phyloP scores from a whole-genome alignment of 352 stramenopile genomes.

The Pythium apleroticum region DNA sequence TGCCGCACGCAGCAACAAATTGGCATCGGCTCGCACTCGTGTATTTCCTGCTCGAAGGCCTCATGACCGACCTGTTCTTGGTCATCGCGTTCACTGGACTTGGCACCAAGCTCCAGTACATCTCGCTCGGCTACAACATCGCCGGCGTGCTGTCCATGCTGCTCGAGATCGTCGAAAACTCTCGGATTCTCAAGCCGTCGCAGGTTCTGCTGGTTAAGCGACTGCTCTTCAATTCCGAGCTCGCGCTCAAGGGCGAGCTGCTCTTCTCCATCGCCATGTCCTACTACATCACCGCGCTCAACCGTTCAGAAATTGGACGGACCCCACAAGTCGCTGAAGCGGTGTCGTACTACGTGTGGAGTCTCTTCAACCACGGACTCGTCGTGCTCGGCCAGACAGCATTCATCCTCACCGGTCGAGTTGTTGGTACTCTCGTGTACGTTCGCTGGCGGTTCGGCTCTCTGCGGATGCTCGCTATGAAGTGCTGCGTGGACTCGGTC shows the following conservation, averaged over 20 bases:
- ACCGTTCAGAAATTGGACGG: background rate
- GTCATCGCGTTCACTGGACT: background rate
- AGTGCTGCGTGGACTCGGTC: background rate
- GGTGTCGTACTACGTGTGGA: background rate
- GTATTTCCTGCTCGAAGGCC: background rate
- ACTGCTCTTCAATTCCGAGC: background rate
- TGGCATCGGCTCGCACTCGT: background rate
- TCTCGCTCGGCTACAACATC: background rate
- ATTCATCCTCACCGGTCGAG: background rate
- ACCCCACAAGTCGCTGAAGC: background rate
- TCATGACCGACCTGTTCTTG: background rate
- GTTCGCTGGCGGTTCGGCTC: background rate
- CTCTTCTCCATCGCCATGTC: background rate
- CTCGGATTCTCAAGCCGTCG: background rate
- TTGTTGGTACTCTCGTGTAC: background rate
- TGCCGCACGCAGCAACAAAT: background rate
- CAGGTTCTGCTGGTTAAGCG: background rate
- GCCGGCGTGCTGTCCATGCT: background rate
- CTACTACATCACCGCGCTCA: background rate
- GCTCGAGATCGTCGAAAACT: background rate
- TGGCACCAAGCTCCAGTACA: background rate
- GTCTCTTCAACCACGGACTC: background rate
- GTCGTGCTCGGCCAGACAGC: background rate
- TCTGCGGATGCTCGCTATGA: background rate
- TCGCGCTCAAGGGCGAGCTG: background rate